Evolutionary conservation across 495 filamentous ascomycete species (phyloP).

Genomic region (Podospora anserina): DNA sequence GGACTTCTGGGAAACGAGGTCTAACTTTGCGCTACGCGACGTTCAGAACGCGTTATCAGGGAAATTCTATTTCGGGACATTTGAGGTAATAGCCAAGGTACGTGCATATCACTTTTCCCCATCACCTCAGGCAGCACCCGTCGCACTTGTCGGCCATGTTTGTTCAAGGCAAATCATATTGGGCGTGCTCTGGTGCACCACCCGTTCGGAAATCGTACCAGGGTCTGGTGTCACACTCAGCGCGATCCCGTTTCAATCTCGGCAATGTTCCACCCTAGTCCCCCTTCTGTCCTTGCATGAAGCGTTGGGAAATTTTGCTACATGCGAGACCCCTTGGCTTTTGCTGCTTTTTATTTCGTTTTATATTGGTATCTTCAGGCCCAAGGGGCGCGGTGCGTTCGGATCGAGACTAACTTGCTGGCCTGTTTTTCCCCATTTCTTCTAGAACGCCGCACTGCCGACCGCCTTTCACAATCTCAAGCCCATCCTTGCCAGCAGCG

Average conservation of each 20-base stretch:
- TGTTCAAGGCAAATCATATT: constrained; percentile 23
- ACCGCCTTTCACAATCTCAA: not conserved
- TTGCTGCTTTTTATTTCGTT: constrained; percentile 28
- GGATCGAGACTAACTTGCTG: not conserved
- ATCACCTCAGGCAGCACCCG: not conserved
- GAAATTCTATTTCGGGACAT: constrained; percentile 13
- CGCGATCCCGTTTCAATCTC: constrained; percentile 42
- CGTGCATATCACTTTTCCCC: constrained; percentile 3
- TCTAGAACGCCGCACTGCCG: constrained; percentile 7
- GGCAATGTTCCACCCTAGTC: constrained; percentile 43
- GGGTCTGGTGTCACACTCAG: constrained; percentile 27
- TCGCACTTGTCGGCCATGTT: constrained; percentile 8
- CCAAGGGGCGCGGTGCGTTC: not conserved
- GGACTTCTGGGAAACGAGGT: not conserved
- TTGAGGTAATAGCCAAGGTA: constrained; percentile 8
- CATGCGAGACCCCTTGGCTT: constrained; percentile 21
- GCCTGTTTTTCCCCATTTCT: constrained; percentile 3
- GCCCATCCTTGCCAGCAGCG: not conserved
- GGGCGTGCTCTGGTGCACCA: constrained; percentile 16
- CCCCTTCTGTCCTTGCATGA: constrained; percentile 36
- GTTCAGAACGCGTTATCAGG: constrained; percentile 9
- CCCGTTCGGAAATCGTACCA: constrained; percentile 28
- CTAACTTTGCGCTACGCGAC: constrained; percentile 6
- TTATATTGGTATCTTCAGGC: constrained; percentile 5
- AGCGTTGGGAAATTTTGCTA: constrained; percentile 31